Percentiles rank a stretch among this genome's conserved stretches.
phyloP scores from a whole-genome alignment of 306 rosid species.

The Pyrus communis region DNA sequence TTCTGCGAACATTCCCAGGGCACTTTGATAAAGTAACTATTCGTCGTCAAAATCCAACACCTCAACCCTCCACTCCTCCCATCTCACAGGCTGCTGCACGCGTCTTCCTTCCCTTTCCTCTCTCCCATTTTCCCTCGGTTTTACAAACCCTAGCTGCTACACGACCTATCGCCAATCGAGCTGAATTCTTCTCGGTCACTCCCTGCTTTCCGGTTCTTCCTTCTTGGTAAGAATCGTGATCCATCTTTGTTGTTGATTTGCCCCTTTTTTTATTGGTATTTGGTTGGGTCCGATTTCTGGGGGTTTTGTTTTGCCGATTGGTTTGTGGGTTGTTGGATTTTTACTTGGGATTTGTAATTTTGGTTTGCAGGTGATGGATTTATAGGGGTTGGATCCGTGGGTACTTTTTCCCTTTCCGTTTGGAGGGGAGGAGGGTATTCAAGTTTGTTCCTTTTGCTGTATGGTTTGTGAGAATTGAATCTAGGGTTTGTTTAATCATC shows the following conservation, averaged over 20 bases:
- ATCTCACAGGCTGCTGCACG: neutral
- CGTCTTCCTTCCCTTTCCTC: neutral
- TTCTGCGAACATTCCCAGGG: neutral
- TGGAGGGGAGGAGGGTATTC: neutral
- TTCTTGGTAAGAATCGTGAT: constrained; percentile 29
- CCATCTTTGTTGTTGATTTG: neutral
- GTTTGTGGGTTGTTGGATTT: neutral
- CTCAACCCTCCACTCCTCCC: neutral
- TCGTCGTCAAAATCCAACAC: neutral
- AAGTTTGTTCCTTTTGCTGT: neutral
- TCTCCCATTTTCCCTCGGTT: neutral
- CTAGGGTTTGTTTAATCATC: constrained; percentile 25
- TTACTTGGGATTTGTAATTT: neutral
- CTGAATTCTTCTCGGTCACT: neutral
- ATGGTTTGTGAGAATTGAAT: constrained; percentile 1
- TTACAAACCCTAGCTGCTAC: neutral
- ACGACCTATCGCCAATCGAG: neutral
- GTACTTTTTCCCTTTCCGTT: neutral
- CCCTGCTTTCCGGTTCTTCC: constrained; percentile 9
- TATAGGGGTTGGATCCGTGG: constrained; percentile 22
- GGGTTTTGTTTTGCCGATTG: neutral
- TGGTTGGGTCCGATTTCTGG: neutral
- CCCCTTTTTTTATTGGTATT: neutral
- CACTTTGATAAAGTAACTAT: neutral
- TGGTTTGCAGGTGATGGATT: constrained; percentile 20